phyloP scores from a whole-genome alignment of 2,329 filamentous ascomycete genomes.

The Pseudomassariella vexata region DNA sequence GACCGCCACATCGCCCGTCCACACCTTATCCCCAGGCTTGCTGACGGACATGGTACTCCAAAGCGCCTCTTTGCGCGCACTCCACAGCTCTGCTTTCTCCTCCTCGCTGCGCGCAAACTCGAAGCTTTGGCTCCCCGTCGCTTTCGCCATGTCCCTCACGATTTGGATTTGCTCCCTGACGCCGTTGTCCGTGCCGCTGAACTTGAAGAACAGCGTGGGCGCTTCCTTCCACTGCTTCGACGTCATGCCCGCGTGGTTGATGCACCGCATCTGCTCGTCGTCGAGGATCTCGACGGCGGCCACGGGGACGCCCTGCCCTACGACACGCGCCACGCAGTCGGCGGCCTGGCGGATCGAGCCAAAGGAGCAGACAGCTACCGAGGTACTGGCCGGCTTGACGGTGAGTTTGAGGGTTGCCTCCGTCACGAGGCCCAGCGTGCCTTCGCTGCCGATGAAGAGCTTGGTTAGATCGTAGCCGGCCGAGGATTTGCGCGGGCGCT shows the following conservation, averaged over 20 bases:
- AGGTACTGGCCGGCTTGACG: slow-evolving; percentile 66
- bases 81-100: slow-evolving; percentile 76
- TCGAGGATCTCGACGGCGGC: slow-evolving; percentile 76
- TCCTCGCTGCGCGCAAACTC: slow-evolving; percentile 67
- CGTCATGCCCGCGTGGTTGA: slow-evolving; percentile 51
- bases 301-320: slow-evolving; percentile 67
- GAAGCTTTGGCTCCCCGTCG: slow-evolving; percentile 60
- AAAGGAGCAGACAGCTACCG: slow-evolving; percentile 58
- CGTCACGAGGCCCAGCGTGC: slow-evolving; percentile 74
- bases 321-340: slow-evolving; percentile 65
- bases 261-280: slow-evolving; percentile 65
- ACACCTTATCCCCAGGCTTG: slow-evolving; percentile 64
- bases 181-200: slow-evolving; percentile 54
- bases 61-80: slow-evolving; percentile 75
- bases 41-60: slow-evolving; percentile 71
- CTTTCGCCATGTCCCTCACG: slow-evolving; percentile 23
- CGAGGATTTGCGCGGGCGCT: slow-evolving; percentile 70
- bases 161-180: slow-evolving; percentile 71
- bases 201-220: slow-evolving; percentile 69
- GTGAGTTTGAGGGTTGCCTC: slow-evolving; percentile 74
- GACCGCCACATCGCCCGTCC: slow-evolving; percentile 84
- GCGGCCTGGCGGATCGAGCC: slow-evolving; percentile 54
- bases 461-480: slow-evolving; percentile 79
- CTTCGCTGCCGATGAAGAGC: slow-evolving; percentile 75
- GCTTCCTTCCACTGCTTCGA: slow-evolving; percentile 54